These are phyloP conservation scores for Hibiscus tridactylites DNA, from an alignment of 345 rosid species.

Conservation along the genomic window DNA sequence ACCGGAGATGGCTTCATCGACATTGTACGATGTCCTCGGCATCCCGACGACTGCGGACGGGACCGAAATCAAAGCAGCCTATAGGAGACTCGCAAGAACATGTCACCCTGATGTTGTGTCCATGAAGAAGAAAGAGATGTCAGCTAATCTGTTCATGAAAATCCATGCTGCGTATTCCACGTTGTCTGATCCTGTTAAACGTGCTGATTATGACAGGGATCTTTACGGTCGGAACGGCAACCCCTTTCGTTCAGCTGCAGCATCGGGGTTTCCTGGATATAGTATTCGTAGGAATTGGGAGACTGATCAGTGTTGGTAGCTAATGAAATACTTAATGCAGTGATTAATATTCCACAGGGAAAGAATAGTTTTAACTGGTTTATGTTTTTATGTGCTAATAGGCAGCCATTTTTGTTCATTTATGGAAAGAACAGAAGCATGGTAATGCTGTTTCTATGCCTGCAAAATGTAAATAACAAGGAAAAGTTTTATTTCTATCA, in stretches of 20 bases:
- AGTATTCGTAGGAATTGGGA: slow-evolving; percentile 39
- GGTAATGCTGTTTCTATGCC: background rate
- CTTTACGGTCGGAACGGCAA: slow-evolving; percentile 6
- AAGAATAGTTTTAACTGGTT: too few relatives aligned
- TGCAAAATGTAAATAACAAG: background rate
- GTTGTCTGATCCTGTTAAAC: slow-evolving; percentile 42
- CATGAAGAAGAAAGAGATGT: slow-evolving; percentile 27
- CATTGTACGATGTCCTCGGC: slow-evolving; percentile 44
- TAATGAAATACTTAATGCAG: background rate
- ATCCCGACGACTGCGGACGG: slow-evolving; percentile 30
- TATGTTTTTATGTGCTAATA: too few relatives aligned
- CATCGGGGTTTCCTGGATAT: slow-evolving; percentile 22
- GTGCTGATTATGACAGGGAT: slow-evolving; percentile 42
- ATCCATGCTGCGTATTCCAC: slow-evolving; percentile 53
- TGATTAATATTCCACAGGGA: too few relatives aligned
- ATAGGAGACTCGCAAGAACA: slow-evolving; percentile 43
- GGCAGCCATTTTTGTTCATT: background rate
- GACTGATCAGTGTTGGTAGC: slow-evolving; percentile 77
- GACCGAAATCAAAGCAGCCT: slow-evolving; percentile 47
- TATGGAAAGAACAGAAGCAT: background rate
- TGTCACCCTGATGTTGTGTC: slow-evolving; percentile 57
- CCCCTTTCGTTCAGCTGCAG: slow-evolving; percentile 14
- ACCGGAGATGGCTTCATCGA: slow-evolving; percentile 16
- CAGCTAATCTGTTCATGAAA: slow-evolving; percentile 36
- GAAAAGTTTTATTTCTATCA: background rate